phyloP scores from a whole-genome alignment of 345 rosid species.

The Salix suchowensis region DNA sequence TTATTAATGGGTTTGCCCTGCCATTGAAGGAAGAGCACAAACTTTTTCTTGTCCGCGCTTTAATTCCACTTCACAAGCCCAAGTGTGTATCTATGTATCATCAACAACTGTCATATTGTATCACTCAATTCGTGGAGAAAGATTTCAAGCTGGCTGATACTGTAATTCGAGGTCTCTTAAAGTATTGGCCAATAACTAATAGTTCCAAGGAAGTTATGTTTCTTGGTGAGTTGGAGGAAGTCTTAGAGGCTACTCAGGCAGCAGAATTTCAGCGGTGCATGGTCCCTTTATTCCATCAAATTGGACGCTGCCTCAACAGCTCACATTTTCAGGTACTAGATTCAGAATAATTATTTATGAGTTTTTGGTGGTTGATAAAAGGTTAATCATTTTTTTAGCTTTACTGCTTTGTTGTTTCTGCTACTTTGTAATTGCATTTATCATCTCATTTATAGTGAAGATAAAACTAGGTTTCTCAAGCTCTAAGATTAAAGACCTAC shows the following conservation, averaged over 20 bases:
- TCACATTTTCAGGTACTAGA: constrained; percentile 70
- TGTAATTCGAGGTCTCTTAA: constrained; percentile 62
- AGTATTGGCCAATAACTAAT: constrained; percentile 75
- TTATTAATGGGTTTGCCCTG: constrained; percentile 75
- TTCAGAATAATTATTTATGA: neutral
- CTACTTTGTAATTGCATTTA: neutral
- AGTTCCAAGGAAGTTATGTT: constrained; percentile 81
- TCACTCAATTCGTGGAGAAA: constrained; percentile 78
- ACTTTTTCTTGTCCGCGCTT: constrained; percentile 62
- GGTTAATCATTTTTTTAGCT: neutral
- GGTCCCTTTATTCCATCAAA: constrained; percentile 63
- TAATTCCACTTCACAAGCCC: constrained; percentile 81
- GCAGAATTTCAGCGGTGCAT: constrained; percentile 78
- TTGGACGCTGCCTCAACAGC: constrained; percentile 62
- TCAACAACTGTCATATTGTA: constrained; percentile 74
- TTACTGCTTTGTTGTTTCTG: neutral
- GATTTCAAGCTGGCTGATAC: constrained; percentile 76
- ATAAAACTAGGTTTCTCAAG: no score
- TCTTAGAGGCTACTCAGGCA: constrained; percentile 72
- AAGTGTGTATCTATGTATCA: constrained; percentile 62
- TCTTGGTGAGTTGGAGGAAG: constrained; percentile 80
- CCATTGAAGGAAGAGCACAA: constrained; percentile 88
- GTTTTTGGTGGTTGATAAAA: neutral
- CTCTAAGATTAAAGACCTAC: no score
- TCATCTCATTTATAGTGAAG: neutral